phyloP scores from a whole-genome alignment of 2,329 filamentous ascomycete species.

The Penicillium sp. region DNA sequence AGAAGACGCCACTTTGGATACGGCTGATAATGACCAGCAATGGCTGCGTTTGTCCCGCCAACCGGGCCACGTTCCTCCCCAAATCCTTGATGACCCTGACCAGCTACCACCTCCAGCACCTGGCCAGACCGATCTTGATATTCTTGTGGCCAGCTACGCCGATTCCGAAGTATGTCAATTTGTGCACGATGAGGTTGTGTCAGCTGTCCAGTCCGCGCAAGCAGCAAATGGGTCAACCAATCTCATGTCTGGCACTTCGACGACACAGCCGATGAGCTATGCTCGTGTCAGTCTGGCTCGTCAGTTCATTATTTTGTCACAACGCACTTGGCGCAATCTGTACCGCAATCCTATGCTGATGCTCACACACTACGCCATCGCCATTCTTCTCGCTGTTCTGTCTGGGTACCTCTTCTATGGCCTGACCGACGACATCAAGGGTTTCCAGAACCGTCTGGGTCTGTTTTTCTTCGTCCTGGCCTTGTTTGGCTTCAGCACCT shows the following conservation, averaged over 20 bases:
- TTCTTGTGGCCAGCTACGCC: constrained; percentile 70
- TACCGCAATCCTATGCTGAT: constrained; percentile 98
- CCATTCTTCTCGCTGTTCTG: constrained; percentile 87
- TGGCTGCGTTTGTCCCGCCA: constrained; percentile 59
- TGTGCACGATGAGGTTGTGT: constrained; percentile 72
- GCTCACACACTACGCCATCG: constrained; percentile 97
- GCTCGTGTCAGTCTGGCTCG: constrained; percentile 70
- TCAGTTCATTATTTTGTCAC: constrained; percentile 85
- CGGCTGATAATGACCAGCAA: constrained; percentile 51
- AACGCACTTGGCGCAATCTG: constrained; percentile 91
- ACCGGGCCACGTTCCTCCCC: constrained; percentile 52
- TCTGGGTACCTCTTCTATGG: constrained; percentile 96
- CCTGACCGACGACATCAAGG: constrained; percentile 88
- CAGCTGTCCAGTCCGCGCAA: constrained; percentile 61
- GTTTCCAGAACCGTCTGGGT: constrained; percentile 95
- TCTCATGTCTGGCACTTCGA: constrained; percentile 43
- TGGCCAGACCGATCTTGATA: constrained; percentile 72
- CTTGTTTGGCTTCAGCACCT: constrained; percentile 91
- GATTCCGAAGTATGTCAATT: constrained; percentile 70
- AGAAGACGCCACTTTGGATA: constrained; percentile 53
- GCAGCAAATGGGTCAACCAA: constrained; percentile 64
- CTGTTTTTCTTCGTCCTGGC: constrained; percentile 97
- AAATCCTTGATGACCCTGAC: constrained; percentile 65
- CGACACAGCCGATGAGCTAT: constrained; percentile 71
- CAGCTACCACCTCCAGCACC: constrained; percentile 56